Conservation (phyloP, 139 green algal genomes). For the Tetradesmus obliquus region DNA sequence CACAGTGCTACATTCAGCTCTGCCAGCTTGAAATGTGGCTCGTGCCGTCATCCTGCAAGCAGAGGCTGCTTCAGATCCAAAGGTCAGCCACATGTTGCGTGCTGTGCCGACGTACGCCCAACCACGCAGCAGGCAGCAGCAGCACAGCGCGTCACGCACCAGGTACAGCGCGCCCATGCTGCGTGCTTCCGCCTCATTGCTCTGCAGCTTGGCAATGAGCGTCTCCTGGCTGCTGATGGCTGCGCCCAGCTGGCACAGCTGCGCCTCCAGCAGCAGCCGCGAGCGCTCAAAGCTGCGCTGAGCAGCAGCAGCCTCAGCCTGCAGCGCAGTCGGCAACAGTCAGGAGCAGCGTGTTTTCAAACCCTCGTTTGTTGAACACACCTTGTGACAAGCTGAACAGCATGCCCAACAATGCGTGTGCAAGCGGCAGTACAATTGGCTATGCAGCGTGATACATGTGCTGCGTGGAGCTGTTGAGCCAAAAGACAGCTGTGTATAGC, state of each 20-base stretch:
- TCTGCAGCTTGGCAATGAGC: constrained; percentile 32
- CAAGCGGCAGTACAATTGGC: too few relatives aligned
- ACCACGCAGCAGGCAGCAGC: too few relatives aligned
- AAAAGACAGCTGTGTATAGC: neutral
- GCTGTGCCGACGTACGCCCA: too few relatives aligned
- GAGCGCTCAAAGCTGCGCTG: constrained; percentile 43
- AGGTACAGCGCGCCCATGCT: constrained; percentile 10
- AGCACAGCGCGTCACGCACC: neutral
- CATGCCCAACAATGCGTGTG: too few relatives aligned
- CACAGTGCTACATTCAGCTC: too few relatives aligned
- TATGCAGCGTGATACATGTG: too few relatives aligned
- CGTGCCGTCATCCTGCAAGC: too few relatives aligned
- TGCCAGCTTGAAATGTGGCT: too few relatives aligned
- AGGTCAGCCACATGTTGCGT: neutral
- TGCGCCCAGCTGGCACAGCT: constrained; percentile 6
- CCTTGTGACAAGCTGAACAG: neutral
- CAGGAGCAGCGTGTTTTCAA: neutral
- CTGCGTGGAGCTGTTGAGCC: neutral
- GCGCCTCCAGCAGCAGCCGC: constrained; percentile 11
- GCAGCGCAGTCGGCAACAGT: neutral
- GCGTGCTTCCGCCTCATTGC: constrained; percentile 9
- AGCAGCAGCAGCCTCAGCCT: constrained; percentile 30
- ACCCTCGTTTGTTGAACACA: too few relatives aligned
- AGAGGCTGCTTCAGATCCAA: too few relatives aligned
- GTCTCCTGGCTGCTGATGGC: constrained; percentile 41